Evolutionary conservation across 106 monocot genomes (phyloP), one percentile per base, ranked within the genome.

Genomic region (Acorus calamus): DNA sequence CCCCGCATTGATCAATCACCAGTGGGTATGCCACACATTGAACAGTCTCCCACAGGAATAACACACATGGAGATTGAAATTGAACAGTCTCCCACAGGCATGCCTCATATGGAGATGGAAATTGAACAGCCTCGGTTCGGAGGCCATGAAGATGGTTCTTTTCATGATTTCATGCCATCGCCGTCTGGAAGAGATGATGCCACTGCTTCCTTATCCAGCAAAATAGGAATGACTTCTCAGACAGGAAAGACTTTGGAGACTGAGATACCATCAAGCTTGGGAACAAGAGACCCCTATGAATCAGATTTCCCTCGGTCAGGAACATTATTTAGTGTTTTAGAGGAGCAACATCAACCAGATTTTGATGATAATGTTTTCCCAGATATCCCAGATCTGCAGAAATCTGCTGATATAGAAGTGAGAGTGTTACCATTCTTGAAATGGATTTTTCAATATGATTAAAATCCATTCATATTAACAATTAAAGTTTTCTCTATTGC

Each of bases 351-450:
- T 8, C 53, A 28, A 28, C 28, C 28, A 28, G 28, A 8, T 28
- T 14, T 67, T 4, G 63, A 66, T 78, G 58, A 79, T 47, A 64
- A 8, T 5, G 62, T 58, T 44, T 0, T 60, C 3, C 67, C 72
- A 49, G 71, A 70, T 47, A 53, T 53, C 11, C 77, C 74, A 56
- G 57, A 65, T 14, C 62, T 78, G 6, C 49, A 43, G 47, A 53
- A 57, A 55, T 76, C 81, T 69, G 49, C 78, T 43, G 70, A 74
- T 41, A 53, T 45, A 28, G 76, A 87, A 65, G 88, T 89, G 78
- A 77, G 79, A 62, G 7, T 52, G n/a, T 48, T 56, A 47, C 11
- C 44, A 65, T 14, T 57, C 9, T 69, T 28, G 28, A 28, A 28
- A 28, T 28, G 28, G 28, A 28, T 28, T 28, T 28, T 28, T 28